Base-by-base conservation (phyloP, 2,329 filamentous ascomycete species). In the Penicillium freii region DNA sequence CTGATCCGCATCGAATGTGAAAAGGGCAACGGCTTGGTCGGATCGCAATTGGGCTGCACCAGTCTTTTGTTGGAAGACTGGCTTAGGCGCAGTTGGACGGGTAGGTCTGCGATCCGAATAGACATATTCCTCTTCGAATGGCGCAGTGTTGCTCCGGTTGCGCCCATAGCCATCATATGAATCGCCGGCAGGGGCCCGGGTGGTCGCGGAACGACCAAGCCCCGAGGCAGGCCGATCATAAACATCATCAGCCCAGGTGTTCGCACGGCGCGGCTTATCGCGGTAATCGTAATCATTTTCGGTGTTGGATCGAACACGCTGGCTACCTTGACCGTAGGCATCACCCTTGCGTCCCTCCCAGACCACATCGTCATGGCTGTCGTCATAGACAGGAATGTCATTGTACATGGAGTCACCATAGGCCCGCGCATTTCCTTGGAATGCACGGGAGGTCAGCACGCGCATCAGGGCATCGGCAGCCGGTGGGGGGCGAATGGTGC, bases 1-100 rank as follows among this genome's bases (percentile, higher is more conserved):
- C 74, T 97, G 92, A 69, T 96, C 93, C 0, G 92, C 88, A 62
- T 97, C 93, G 71, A 99, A 99, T 2, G 90, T 96, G 76, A 90
- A 97, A 61, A 97, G 81, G 2, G 94, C 94, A 21, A 97, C 82
- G 0, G 92, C 94, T 76, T 97, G 91, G 65, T 97, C 92, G 65
- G 80, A 74, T 11, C 80, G 79, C 62, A 77, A 58, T 42, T 64
- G 54, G 29, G 54, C 56, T 8, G 71, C 65, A 38, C 59, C 67
- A 3, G 77, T 77, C 59, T 73, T 75, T 51, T 82, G 77, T 23
- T 74, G 77, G 65, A 96, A 96, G 51, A 90, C 86, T 0, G 93
- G 94, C 75, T 97, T 97, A 0, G 93, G 92, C 6, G 92, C 92
- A 5, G 89, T 86, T 0, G 94, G 93, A 67, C 92, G 82, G 29